A percentile compares a stretch with the other conserved stretches of the same genome.
Evolutionary conservation across 129 eudicot genomes (phyloP).

Genomic region (Tagetes erecta): DNA sequence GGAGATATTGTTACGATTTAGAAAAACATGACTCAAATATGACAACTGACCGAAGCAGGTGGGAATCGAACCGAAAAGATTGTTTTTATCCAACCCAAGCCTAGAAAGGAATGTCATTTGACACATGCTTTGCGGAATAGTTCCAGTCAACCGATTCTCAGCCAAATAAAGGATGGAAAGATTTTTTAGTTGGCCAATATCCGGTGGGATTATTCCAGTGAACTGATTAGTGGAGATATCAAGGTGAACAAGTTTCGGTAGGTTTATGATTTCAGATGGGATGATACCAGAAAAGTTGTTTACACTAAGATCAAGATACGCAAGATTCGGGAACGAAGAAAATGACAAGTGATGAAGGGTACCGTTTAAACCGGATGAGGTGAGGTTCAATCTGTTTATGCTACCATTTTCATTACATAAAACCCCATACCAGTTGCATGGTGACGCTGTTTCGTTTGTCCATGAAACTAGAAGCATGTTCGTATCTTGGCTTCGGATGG

Average conservation of each 20-base stretch:
- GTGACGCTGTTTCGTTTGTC: background rate
- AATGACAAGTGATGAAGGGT: conserved; percentile 26
- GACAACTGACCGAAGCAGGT: conserved; percentile 11
- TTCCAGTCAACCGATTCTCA: conserved; percentile 19
- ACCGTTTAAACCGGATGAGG: conserved; percentile 12
- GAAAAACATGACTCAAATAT: background rate
- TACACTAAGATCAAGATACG: conserved; percentile 22
- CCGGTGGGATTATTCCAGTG: conserved; percentile 19
- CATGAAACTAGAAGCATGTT: conserved; percentile 24
- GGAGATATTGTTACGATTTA: background rate
- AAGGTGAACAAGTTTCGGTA: conserved; percentile 23
- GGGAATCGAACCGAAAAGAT: conserved; percentile 28
- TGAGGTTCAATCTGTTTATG: conserved; percentile 16
- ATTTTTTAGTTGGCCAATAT: background rate
- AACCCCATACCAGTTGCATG: conserved; percentile 41
- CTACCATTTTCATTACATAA: conserved; percentile 28
- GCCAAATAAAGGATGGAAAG: conserved; percentile 16
- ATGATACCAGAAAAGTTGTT: conserved; percentile 28
- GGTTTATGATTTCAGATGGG: conserved; percentile 16
- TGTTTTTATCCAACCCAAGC: conserved; percentile 8
- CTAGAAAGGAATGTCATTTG: conserved; percentile 1
- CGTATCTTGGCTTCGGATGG: conserved; percentile 8
- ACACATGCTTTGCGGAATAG: conserved; percentile 19
- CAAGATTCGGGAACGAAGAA: conserved; percentile 27
- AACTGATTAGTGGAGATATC: conserved; percentile 24